Base-by-base conservation (phyloP, 306 rosid genomes). In the Acacia crassicarpa region DNA sequence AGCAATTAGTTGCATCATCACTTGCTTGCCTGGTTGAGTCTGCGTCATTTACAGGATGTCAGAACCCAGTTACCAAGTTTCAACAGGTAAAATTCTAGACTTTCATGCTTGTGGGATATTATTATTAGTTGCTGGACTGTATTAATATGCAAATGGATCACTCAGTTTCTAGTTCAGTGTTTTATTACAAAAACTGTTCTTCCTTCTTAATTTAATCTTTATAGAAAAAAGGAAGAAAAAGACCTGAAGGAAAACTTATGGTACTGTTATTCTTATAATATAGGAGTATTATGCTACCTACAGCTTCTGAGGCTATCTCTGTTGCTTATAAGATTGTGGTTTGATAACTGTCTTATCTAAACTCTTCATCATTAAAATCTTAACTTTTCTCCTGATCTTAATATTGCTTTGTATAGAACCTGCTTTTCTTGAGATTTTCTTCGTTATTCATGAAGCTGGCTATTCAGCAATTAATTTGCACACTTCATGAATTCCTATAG, bases 1-100 rank as follows among this genome's bases (percentile, higher is more conserved):
- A 91, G 86, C 78, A 89, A 56, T 83, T 91, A 77, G 98, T 90
- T 73, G 89, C 98, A 53, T 85, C 88, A 78, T 85, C 98, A 13
- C 87, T 93, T 80, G 89, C 91, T 56, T 81, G 79, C 87, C 71
- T 93, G 83, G 76, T 84, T 22, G 90, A 89, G 72, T 78, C 88
- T 5, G 27, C 71, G 19, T 76, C 84, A 16, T 58, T 30, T 75
- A 40, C 79, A 67, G 83, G 88, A 53, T 79, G 86, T 83, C 88
- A 82, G 75, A 88, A 80, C 48, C 76, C 87, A 51, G 67, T 79
- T 72, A 67, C 89, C 45, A 85, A 89, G 80, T 89, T 91, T 86
- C 89, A 86, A 83, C 98, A 93, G 91, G 98, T 90, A 90, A 86
- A 71, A 54, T 81, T 76, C 79, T 35, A 44, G 20, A 75, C 70